Evolutionary conservation across 2,329 filamentous ascomycete species (phyloP), one percentile per base, ranked within the genome.

Genomic region (Claviceps pusilla): DNA sequence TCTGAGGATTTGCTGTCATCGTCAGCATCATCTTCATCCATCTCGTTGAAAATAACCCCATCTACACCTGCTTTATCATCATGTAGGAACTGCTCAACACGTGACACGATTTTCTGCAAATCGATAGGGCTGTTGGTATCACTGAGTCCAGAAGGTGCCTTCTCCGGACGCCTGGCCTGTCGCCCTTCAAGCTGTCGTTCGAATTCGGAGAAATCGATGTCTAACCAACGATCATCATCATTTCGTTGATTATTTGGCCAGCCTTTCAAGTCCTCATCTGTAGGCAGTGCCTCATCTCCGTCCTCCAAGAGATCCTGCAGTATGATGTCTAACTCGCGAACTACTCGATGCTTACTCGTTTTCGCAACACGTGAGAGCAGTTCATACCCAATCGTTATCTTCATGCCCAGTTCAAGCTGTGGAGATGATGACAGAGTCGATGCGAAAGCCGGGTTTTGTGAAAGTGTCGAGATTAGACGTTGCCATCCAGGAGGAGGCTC

Each of bases 61-160:
- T 95, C 89, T 6, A 83, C 67, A 1, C 87, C 90, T 0, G 89
- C 89, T 48, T 77, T 78, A 11, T 94, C 86, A 61, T 97, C 88
- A 54, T 94, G 87, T 48, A 98, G 69, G 61, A 98, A 97, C 12
- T 86, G 76, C 64, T 96, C 89, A 63, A 98, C 97, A n/a, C 89
- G 81, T 49, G 87, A 85, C 0, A 98, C 93, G 66, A 97, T 95
- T 64, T 91, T 91, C 53, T 86, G 83, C 28, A 98, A 73, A 64
- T 95, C 86, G 4, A 82, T 81, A 63, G 90, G 83, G 0, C 83
- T 79, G 29, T 74, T 74, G 4, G 77, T 72, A 64, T 89, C 82
- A 1, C 84, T 86, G 63, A 87, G 82, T 0, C 75, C 76, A n/a
- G 61, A 56, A 12, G 48, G 62, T 51, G 47, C 57, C 35, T 54